Evolutionary conservation across 202 grass and related monocot species (phyloP).

Genomic region (Zizania palustris): DNA sequence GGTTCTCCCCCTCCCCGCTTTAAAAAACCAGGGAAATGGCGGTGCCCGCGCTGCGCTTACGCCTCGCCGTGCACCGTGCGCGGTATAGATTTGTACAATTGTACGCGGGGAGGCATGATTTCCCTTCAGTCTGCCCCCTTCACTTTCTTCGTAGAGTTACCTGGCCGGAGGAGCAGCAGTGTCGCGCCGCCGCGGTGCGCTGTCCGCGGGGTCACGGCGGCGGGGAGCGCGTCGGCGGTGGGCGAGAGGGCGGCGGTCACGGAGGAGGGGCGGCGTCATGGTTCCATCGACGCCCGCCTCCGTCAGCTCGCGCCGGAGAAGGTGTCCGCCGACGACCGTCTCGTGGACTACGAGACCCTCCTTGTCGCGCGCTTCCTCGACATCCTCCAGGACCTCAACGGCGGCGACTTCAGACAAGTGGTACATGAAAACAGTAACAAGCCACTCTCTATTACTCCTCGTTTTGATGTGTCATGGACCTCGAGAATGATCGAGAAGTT

Average conservation of each 20-base stretch:
- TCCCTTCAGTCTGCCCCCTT: conserved; percentile 24
- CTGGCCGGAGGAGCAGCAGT: not conserved
- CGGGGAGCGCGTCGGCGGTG: not conserved
- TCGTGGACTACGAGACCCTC: conserved; percentile 64
- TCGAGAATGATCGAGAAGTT: not conserved
- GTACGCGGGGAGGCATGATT: conserved; percentile 10
- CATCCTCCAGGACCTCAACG: conserved; percentile 67
- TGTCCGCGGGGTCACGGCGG: not conserved
- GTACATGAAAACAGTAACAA: not conserved
- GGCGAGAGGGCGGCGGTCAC: not conserved
- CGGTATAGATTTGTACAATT: not conserved
- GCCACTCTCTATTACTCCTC: not conserved
- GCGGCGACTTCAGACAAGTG: conserved; percentile 56
- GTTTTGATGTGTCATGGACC: not conserved
- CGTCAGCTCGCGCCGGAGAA: conserved; percentile 49
- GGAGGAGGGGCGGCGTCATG: conserved; percentile 31
- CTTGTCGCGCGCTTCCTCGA: conserved; percentile 65
- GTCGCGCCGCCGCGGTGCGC: conserved; percentile 18
- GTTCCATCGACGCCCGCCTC: conserved; percentile 52
- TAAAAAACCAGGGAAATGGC: conserved; percentile 31
- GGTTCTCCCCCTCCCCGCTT: not conserved
- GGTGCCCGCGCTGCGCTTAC: not conserved
- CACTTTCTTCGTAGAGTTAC: conserved; percentile 33
- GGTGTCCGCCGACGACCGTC: conserved; percentile 60
- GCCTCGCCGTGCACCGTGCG: not conserved